phyloP scores from a whole-genome alignment of 352 stramenopile genomes.

The Pythium guiyangense region DNA sequence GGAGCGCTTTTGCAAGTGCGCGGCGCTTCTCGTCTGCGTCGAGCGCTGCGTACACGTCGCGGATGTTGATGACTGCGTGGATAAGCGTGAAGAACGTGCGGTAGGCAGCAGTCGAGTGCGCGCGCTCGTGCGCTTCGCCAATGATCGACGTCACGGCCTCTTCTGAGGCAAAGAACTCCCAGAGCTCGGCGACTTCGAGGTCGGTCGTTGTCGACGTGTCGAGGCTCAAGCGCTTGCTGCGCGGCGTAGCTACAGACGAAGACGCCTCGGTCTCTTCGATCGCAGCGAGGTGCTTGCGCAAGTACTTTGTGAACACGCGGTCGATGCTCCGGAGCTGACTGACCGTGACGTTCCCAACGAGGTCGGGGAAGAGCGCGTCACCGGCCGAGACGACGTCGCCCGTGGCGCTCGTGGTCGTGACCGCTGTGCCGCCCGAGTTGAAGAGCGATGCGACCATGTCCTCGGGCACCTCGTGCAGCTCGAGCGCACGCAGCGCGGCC shows the following conservation, averaged over 20 bases:
- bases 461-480: constrained; percentile 46
- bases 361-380: constrained; percentile 18
- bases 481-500: constrained; percentile 50
- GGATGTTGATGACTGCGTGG: constrained; percentile 52
- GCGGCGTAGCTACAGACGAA: background rate
- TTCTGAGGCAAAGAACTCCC: constrained; percentile 55
- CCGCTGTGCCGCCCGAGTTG: constrained; percentile 58
- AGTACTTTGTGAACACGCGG: constrained; percentile 49
- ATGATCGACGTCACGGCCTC: constrained; percentile 34
- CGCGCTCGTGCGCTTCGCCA: constrained; percentile 25
- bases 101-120: constrained; percentile 39
- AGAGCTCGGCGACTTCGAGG: constrained; percentile 28
- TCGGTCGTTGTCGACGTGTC: constrained; percentile 6
- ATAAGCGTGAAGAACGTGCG: constrained; percentile 60
- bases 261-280: constrained; percentile 4
- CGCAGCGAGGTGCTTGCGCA: constrained; percentile 27
- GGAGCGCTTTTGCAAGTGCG: constrained; percentile 50
- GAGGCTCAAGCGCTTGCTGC: constrained; percentile 4
- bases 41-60: constrained; percentile 47
- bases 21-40: constrained; percentile 26
- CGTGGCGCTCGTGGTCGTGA: constrained; percentile 16
- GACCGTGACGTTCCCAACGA: constrained; percentile 32
- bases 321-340: constrained; percentile 44
- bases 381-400: constrained; percentile 16
- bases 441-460: constrained; percentile 55